Conservation (phyloP, 2,329 filamentous ascomycete genomes). For the Gliomastix tumulicola region DNA sequence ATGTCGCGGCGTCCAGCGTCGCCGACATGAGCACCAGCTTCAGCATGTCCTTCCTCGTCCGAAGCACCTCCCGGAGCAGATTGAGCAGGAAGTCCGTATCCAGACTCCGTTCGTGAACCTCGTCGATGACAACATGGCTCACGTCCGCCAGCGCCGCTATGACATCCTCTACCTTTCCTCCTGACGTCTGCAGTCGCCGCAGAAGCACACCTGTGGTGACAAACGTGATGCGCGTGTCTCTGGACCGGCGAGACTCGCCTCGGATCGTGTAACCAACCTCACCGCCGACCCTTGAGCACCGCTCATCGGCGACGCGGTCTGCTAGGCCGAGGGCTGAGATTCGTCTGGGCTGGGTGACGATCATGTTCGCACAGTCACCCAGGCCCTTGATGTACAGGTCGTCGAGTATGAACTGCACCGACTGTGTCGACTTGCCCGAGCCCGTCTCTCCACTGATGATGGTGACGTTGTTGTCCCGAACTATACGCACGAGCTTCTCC, state of each 20-base stretch:
- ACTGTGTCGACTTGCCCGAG: conserved; percentile 94
- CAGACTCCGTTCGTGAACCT: conserved; percentile 91
- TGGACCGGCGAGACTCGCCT: conserved; percentile 73
- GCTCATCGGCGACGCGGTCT: conserved; percentile 88
- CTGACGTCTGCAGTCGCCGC: conserved; percentile 82
- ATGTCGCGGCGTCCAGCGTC: conserved; percentile 82
- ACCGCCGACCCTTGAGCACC: conserved; percentile 72
- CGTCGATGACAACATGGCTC: conserved; percentile 91
- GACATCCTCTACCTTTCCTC: conserved; percentile 72
- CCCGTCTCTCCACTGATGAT: conserved; percentile 97
- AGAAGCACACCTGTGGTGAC: conserved; percentile 93
- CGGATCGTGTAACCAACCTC: conserved; percentile 91
- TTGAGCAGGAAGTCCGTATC: conserved; percentile 93
- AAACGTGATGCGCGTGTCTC: conserved; percentile 82
- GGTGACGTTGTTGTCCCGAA: conserved; percentile 75
- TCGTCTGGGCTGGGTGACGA: conserved; percentile 90
- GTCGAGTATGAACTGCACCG: conserved; percentile 91
- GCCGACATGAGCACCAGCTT: conserved; percentile 96
- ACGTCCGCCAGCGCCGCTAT: conserved; percentile 78
- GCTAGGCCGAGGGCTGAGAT: conserved; percentile 93
- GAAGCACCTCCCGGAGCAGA: conserved; percentile 75
- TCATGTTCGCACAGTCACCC: conserved; percentile 76
- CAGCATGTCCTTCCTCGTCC: conserved; percentile 66
- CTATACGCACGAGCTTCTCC: conserved; percentile 68
- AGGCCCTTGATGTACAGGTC: conserved; percentile 73